Percentiles rank a stretch among this genome's conserved stretches.
These are phyloP conservation scores for Colletotrichum limetticola DNA, from an alignment of 2,329 filamentous ascomycete species.

Conservation along the genomic window DNA sequence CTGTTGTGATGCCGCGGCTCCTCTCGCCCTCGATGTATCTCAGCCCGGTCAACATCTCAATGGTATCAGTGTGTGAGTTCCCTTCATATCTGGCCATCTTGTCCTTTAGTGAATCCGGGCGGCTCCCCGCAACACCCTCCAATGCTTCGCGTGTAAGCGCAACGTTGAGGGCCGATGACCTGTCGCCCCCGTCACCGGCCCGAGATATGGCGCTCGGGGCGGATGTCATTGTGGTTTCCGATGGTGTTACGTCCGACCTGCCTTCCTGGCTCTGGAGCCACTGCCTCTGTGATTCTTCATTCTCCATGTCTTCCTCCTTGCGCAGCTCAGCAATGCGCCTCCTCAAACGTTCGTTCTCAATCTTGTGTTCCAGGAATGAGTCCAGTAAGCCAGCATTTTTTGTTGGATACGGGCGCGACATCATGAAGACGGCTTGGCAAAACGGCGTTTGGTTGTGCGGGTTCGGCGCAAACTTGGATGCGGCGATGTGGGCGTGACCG, in stretches of 20 bases:
- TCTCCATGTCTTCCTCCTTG: slow-evolving; percentile 85
- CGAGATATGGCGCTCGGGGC: slow-evolving; percentile 42
- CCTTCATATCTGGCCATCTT: slow-evolving; percentile 88
- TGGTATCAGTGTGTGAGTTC: slow-evolving; percentile 81
- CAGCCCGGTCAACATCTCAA: slow-evolving; percentile 92
- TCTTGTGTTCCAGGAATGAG: slow-evolving; percentile 95
- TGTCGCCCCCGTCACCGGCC: slow-evolving; percentile 72
- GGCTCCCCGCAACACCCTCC: slow-evolving; percentile 74
- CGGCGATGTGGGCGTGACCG: slow-evolving; percentile 88
- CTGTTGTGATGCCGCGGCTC: slow-evolving; percentile 87
- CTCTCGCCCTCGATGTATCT: slow-evolving; percentile 90
- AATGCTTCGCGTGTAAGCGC: slow-evolving; percentile 84
- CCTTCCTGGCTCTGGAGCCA: slow-evolving; percentile 69
- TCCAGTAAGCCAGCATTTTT: slow-evolving; percentile 88
- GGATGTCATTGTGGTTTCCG: slow-evolving; percentile 55
- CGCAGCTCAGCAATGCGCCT: slow-evolving; percentile 88
- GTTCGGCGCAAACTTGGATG: slow-evolving; percentile 71
- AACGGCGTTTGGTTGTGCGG: slow-evolving; percentile 74
- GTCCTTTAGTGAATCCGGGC: slow-evolving; percentile 81
- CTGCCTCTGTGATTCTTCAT: slow-evolving; percentile 71
- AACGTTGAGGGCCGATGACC: slow-evolving; percentile 67
- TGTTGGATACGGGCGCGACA: slow-evolving; percentile 89
- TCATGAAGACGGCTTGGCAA: slow-evolving; percentile 93
- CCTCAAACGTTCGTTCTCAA: slow-evolving; percentile 89
- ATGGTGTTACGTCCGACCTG: slow-evolving; percentile 63